Percentiles rank a stretch among this genome's conserved stretches.
Evolutionary conservation across 192 early-diverging fungal species (phyloP).

Genomic region (Chytriomyces sp.): DNA sequence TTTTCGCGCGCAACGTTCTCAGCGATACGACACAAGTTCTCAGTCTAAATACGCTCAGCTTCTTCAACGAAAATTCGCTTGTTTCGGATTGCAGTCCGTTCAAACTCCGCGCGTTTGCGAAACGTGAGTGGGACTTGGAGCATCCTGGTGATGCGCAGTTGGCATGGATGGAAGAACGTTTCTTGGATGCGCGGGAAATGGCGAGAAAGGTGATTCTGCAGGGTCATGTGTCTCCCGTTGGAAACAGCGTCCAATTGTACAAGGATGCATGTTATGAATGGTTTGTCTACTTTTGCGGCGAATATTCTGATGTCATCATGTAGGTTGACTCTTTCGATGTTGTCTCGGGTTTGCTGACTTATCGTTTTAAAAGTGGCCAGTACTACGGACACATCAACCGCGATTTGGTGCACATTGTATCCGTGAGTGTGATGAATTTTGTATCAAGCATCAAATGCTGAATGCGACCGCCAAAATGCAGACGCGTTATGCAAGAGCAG

Average conservation of each 20-base stretch:
- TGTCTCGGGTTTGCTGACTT: neutral
- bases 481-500: neutral
- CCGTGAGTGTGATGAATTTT: neutral
- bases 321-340: neutral
- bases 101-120: neutral
- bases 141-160: slow-evolving; percentile 49
- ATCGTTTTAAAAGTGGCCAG: slow-evolving; percentile 3
- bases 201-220: slow-evolving; percentile 41
- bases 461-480: neutral
- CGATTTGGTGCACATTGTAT: slow-evolving; percentile 44
- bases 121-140: neutral
- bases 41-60: slow-evolving; percentile 45
- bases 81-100: slow-evolving; percentile 28
- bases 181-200: slow-evolving; percentile 24
- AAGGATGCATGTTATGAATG: slow-evolving; percentile 39
- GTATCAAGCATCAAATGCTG: no score
- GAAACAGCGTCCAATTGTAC: slow-evolving; percentile 35
- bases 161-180: slow-evolving; percentile 42
- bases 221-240: slow-evolving; percentile 53
- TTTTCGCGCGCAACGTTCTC: slow-evolving; percentile 40
- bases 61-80: slow-evolving; percentile 43
- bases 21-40: slow-evolving; percentile 30
- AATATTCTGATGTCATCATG: slow-evolving; percentile 55
- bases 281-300: slow-evolving; percentile 49
- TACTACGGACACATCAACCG: slow-evolving; percentile 60